Percentiles rank a stretch among this genome's conserved stretches.
Evolutionary conservation across 306 rosid species (phyloP).

Genomic region (Vicia faba): DNA sequence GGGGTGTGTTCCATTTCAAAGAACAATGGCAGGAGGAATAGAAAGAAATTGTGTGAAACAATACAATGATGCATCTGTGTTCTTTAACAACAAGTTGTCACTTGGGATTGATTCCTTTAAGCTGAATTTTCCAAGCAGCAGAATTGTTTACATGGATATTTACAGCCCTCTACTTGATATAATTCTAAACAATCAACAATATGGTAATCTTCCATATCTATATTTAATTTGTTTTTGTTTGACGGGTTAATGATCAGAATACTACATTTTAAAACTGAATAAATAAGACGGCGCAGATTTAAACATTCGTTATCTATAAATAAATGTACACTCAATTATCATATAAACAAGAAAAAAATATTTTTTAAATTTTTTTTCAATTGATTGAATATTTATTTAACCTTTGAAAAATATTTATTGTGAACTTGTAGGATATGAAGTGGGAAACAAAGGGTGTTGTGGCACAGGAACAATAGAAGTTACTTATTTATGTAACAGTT

Average conservation of each 20-base stretch:
- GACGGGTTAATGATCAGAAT: too few species aligned
- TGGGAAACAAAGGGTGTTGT: slow-evolving; percentile 61
- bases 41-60: slow-evolving; percentile 45
- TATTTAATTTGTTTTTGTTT: too few species aligned
- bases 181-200: slow-evolving; percentile 29
- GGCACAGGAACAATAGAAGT: slow-evolving; percentile 64
- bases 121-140: slow-evolving; percentile 30
- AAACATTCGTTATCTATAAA: too few species aligned
- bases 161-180: slow-evolving; percentile 54
- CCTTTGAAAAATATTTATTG: too few species aligned
- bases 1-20: slow-evolving; percentile 67
- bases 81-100: slow-evolving; percentile 51
- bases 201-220: slow-evolving; percentile 41
- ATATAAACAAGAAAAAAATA: too few species aligned
- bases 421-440: slow-evolving; percentile 44
- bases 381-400: too few species aligned
- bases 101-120: slow-evolving; percentile 28
- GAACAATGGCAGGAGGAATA: slow-evolving; percentile 61
- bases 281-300: too few species aligned
- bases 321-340: too few species aligned
- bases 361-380: too few species aligned
- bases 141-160: slow-evolving; percentile 48
- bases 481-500: slow-evolving; percentile 45
- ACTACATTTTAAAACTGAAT: too few species aligned
- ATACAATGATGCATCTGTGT: slow-evolving; percentile 43